These are phyloP conservation scores for Aspergillus sp. DNA, from an alignment of 2,329 filamentous ascomycete species.

Conservation along the genomic window DNA sequence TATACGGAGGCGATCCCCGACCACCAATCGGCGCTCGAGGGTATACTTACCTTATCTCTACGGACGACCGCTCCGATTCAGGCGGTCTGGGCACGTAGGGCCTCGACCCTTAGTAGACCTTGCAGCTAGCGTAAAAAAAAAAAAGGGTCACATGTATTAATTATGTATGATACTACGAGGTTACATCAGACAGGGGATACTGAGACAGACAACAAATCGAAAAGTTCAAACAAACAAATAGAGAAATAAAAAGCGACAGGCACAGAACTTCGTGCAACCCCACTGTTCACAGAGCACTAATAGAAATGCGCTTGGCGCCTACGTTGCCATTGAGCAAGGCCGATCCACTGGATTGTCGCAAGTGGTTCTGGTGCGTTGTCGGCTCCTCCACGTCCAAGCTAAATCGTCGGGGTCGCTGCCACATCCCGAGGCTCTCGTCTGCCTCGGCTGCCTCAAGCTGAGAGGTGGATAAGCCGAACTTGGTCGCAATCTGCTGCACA, in stretches of 20 bases:
- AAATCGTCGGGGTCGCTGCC: conserved; percentile 33
- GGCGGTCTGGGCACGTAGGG: not conserved
- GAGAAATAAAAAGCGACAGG: no score
- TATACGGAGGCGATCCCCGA: not conserved
- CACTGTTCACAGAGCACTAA: conserved; percentile 18
- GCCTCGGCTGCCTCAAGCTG: conserved; percentile 21
- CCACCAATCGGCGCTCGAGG: not conserved
- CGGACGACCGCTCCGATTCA: not conserved
- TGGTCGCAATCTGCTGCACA: conserved; percentile 26
- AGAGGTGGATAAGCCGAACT: conserved; percentile 26
- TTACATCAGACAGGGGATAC: no score
- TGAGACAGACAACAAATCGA: no score
- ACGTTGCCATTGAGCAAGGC: conserved; percentile 28
- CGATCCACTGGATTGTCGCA: conserved; percentile 30
- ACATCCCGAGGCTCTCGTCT: conserved; percentile 30
- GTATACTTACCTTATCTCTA: not conserved
- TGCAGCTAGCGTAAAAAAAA: not conserved
- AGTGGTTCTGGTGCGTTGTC: conserved; percentile 29
- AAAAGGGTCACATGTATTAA: not conserved
- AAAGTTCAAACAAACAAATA: no score
- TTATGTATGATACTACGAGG: not conserved
- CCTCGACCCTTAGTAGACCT: not conserved
- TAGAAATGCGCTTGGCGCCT: conserved; percentile 23
- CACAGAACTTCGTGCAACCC: no score
- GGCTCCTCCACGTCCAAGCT: conserved; percentile 33